These are phyloP conservation scores for Colletotrichum sp. DNA, from an alignment of 2,329 filamentous ascomycete species.

Conservation along the genomic window DNA sequence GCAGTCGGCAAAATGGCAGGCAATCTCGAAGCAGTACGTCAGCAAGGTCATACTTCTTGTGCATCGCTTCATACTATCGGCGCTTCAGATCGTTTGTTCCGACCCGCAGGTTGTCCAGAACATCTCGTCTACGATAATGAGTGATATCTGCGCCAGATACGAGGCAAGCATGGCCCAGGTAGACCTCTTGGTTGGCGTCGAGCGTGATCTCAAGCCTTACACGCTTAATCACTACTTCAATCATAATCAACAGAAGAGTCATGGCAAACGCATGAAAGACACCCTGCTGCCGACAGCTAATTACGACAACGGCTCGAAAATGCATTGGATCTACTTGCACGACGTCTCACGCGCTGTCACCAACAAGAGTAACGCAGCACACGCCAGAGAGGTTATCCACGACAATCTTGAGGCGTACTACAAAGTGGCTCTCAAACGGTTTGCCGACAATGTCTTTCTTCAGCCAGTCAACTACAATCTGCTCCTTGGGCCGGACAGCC, in stretches of 20 bases:
- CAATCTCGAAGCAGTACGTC: not conserved
- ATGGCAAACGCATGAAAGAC: not conserved
- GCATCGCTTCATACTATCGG: not conserved
- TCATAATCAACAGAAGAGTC: not conserved
- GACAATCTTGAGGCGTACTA: not conserved
- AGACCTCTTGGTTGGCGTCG: not conserved
- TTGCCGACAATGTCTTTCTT: not conserved
- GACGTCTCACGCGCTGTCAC: no score
- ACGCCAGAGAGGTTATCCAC: not conserved
- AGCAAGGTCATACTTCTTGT: not conserved
- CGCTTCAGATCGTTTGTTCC: not conserved
- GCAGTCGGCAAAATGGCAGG: not conserved
- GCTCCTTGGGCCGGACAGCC: not conserved
- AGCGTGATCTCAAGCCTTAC: not conserved
- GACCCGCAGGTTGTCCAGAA: not conserved
- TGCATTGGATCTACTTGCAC: no score
- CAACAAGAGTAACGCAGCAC: not conserved
- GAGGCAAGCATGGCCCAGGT: not conserved
- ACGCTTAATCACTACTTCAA: not conserved
- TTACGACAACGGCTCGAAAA: no score
- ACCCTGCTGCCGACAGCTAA: not conserved
- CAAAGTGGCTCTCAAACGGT: not conserved
- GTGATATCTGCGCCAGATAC: not conserved
- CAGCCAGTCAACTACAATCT: not conserved
- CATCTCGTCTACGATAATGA: not conserved